Conservation (phyloP, 148 eudicot species). For the Heliamphora exappendiculata region DNA sequence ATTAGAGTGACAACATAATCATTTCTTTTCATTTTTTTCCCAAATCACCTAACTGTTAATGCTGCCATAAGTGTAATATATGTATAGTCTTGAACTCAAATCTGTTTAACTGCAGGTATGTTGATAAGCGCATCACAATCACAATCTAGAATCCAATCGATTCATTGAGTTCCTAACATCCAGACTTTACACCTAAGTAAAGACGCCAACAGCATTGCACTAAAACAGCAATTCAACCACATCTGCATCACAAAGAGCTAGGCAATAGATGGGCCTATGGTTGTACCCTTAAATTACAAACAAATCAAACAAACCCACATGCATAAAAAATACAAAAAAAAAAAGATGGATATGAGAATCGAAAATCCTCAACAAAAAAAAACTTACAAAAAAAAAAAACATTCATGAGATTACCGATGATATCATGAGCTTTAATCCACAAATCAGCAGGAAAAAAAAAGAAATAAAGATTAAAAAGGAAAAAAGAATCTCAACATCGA, state of each 20-base stretch:
- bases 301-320: neutral
- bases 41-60: neutral
- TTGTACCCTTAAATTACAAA: neutral
- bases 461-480: neutral
- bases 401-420: neutral
- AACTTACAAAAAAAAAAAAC: neutral
- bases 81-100: neutral
- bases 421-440: neutral
- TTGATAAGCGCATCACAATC: constrained; percentile 1
- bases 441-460: neutral
- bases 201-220: constrained; percentile 13
- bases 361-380: neutral
- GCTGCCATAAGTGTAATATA: neutral
- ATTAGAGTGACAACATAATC: too few relatives aligned
- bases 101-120: neutral
- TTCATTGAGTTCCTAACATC: neutral
- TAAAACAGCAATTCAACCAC: neutral
- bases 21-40: neutral
- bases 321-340: neutral
- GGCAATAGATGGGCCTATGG: neutral
- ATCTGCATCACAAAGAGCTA: neutral
- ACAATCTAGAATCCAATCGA: neutral
- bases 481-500: neutral
- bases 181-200: constrained; percentile 16
- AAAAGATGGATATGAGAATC: neutral